Evolutionary conservation across 495 filamentous ascomycete species (phyloP).

Genomic region (Aspergillus funiculosus): DNA sequence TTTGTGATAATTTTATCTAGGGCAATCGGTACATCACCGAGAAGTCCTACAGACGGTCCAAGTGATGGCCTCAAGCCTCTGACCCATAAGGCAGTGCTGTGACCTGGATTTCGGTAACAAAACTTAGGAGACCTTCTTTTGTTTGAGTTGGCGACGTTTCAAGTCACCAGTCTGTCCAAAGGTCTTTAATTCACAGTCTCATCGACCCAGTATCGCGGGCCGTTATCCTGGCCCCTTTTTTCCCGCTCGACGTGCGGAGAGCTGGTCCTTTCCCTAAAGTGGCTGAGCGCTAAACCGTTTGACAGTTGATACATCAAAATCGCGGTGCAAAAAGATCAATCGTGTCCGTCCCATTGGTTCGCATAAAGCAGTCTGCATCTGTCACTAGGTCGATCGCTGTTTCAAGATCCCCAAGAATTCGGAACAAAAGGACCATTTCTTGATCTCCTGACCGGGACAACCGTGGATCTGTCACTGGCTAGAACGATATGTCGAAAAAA

Average conservation of each 20-base stretch:
- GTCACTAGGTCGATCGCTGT: background rate
- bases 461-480: background rate
- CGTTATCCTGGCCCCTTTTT: background rate
- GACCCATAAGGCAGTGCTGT: no score
- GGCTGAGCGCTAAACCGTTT: slow-evolving; percentile 2
- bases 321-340: background rate
- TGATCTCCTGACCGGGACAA: background rate
- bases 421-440: no score
- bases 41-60: no score
- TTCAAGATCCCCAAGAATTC: background rate
- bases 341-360: background rate
- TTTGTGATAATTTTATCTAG: background rate
- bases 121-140: no score
- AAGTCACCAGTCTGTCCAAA: no score
- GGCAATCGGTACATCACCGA: background rate
- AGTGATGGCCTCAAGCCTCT: no score
- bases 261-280: no score
- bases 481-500: slow-evolving; percentile 2
- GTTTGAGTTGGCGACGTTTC: no score
- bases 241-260: background rate
- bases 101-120: no score
- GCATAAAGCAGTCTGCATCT: background rate
- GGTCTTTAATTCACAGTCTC: no score
- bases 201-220: background rate
- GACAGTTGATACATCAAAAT: slow-evolving; percentile 7